phyloP scores from a whole-genome alignment of 2,329 filamentous ascomycete species.

The Diaporthe ilicicola region DNA sequence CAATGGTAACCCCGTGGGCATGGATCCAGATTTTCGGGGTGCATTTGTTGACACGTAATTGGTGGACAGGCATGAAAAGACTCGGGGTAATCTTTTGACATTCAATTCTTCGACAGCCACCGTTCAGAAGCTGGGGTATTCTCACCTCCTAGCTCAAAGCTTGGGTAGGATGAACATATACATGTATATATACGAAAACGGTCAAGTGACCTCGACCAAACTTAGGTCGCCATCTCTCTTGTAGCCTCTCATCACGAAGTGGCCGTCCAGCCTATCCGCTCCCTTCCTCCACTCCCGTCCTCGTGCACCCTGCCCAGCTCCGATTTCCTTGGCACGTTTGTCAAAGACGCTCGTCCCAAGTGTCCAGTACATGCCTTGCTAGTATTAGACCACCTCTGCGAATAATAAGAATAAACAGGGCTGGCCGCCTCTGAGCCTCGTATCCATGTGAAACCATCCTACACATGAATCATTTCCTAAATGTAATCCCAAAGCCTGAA shows the following conservation, averaged over 20 bases:
- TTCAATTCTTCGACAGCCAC: conserved; percentile 13
- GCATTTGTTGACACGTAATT: neutral
- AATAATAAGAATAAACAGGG: neutral
- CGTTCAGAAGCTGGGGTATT: neutral
- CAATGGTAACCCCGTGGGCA: no score
- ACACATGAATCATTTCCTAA: conserved; percentile 11
- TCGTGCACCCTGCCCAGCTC: neutral
- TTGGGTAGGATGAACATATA: neutral
- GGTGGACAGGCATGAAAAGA: neutral
- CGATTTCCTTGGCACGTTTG: neutral
- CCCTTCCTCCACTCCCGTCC: neutral
- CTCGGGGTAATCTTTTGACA: neutral
- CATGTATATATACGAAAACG: conserved; percentile 13
- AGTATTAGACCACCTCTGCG: conserved; percentile 7
- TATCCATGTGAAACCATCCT: conserved; percentile 12
- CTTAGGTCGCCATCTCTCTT: neutral
- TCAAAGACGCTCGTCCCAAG: neutral
- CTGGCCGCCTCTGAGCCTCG: neutral
- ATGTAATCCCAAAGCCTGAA: conserved; percentile 14
- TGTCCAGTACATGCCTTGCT: neutral
- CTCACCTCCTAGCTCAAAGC: conserved; percentile 1
- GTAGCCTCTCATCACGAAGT: neutral
- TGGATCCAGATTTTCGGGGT: no score
- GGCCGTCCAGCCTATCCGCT: neutral
- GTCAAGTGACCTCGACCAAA: conserved; percentile 3